A percentile compares a stretch with the other conserved stretches of the same genome.
Conservation (phyloP, 768 basidiomycete genomes). For the Leccinum fibrillosum region DNA sequence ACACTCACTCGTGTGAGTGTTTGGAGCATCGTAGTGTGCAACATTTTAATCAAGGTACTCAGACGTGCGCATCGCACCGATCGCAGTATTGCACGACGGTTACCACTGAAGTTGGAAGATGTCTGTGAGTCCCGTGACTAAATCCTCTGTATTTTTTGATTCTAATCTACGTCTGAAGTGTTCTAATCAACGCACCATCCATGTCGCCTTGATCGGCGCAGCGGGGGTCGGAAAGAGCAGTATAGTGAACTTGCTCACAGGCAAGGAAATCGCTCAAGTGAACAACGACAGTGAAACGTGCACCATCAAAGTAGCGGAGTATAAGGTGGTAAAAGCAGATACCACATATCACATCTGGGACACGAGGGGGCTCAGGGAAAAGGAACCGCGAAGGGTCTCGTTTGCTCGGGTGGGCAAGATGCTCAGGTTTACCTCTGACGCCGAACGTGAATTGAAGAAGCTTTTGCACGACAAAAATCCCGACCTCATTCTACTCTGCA, state of each 20-base stretch:
- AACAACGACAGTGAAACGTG: constrained; percentile 21
- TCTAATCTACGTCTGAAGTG: constrained; percentile 3
- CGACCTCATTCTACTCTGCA: constrained; percentile 20
- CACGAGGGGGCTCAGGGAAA: constrained; percentile 23
- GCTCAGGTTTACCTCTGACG: constrained; percentile 1
- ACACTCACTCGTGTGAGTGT: too few relatives aligned
- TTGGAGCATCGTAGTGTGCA: too few relatives aligned
- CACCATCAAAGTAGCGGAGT: constrained; percentile 2
- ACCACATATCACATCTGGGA: constrained; percentile 20
- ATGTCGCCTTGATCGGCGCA: constrained; percentile 21
- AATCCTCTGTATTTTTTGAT: neutral
- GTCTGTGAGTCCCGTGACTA: constrained; percentile 12
- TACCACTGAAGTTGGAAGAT: constrained; percentile 3
- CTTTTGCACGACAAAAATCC: constrained; percentile 12
- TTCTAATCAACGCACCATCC: neutral
- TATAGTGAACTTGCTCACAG: constrained; percentile 23
- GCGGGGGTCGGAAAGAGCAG: constrained; percentile 29
- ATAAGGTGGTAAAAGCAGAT: constrained; percentile 8
- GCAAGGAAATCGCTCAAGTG: constrained; percentile 12
- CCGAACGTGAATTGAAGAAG: constrained; percentile 18
- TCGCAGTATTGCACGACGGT: too few relatives aligned
- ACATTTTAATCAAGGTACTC: too few relatives aligned
- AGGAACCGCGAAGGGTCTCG: neutral
- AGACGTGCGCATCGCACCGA: too few relatives aligned
- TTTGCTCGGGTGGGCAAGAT: constrained; percentile 3